Conservation (phyloP, 2,329 filamentous ascomycete species). For the Rhexocercosporidium sp. region DNA sequence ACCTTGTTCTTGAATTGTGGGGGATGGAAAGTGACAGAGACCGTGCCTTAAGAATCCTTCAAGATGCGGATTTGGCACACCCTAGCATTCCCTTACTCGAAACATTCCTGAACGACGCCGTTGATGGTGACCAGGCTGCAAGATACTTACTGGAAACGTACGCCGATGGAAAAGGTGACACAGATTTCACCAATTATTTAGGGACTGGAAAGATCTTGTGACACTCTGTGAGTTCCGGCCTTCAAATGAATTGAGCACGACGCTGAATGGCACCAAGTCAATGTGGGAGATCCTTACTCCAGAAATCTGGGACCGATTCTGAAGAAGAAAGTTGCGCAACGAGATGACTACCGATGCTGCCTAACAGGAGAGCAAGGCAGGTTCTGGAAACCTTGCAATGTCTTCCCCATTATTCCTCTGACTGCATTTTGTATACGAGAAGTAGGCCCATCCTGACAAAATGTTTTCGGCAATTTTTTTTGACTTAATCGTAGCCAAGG, state of each 20-base stretch:
- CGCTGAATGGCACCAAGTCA: slow-evolving; percentile 18
- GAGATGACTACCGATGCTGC: slow-evolving; percentile 20
- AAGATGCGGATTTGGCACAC: too few species aligned
- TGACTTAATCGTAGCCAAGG: slow-evolving; percentile 15
- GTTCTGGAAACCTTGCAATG: slow-evolving; percentile 6
- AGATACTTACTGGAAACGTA: slow-evolving; percentile 21
- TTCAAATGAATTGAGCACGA: neutral
- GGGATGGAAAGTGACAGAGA: too few species aligned
- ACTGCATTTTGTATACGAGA: slow-evolving; percentile 20
- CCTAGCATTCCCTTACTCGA: slow-evolving; percentile 21
- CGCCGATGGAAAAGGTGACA: slow-evolving; percentile 1
- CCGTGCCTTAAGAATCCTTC: too few species aligned
- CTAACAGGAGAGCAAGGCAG: slow-evolving; percentile 12
- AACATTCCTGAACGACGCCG: slow-evolving; percentile 22
- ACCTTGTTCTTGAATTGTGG: too few species aligned
- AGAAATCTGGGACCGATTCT: slow-evolving; percentile 6
- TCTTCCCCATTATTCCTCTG: slow-evolving; percentile 21
- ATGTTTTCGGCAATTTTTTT: neutral
- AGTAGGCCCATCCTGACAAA: slow-evolving; percentile 8
- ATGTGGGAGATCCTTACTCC: slow-evolving; percentile 11
- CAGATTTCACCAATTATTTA: slow-evolving; percentile 20
- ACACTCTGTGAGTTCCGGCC: slow-evolving; percentile 17
- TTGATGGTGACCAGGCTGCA: slow-evolving; percentile 16
- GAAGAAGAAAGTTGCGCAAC: slow-evolving; percentile 8
- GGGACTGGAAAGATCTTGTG: slow-evolving; percentile 20